Evolutionary conservation across 192 early-diverging fungal genomes (phyloP).

Genomic region (Kickxella alabastrina): DNA sequence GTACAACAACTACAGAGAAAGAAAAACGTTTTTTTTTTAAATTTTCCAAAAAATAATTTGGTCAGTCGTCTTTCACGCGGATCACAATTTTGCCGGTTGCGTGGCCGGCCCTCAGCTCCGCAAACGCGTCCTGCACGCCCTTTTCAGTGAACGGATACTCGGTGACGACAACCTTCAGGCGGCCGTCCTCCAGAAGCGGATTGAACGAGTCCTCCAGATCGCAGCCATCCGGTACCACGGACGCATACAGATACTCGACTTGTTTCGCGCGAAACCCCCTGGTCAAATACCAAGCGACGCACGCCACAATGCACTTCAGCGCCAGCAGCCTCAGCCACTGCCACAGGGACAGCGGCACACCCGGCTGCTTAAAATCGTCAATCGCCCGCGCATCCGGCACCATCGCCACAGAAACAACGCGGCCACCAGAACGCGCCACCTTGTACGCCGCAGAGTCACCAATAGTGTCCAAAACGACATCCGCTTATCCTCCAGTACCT

Average conservation of each 20-base stretch:
- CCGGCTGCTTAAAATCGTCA: constrained; percentile 10
- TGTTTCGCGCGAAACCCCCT: constrained; percentile 23
- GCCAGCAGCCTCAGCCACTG: constrained; percentile 9
- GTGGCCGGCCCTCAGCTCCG: constrained; percentile 39
- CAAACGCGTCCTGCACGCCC: constrained; percentile 40
- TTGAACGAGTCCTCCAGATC: constrained; percentile 43
- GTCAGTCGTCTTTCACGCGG: constrained; percentile 28
- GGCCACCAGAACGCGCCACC: constrained; percentile 20
- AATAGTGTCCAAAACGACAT: constrained; percentile 44
- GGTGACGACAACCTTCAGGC: constrained; percentile 38
- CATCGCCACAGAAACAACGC: constrained; percentile 29
- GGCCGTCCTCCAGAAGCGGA: constrained; percentile 30
- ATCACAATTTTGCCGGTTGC: constrained; percentile 53
- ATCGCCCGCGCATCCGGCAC: constrained; percentile 18
- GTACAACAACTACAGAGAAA: neutral
- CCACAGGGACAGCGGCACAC: constrained; percentile 8
- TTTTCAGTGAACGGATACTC: constrained; percentile 41
- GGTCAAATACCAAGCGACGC: constrained; percentile 12
- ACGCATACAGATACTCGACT: constrained; percentile 14
- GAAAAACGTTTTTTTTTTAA: neutral
- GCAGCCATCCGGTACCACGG: constrained; percentile 25
- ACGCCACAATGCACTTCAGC: constrained; percentile 1
- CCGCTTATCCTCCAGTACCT: constrained; percentile 26
- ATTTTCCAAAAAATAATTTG: neutral
- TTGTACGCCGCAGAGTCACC: constrained; percentile 28